phyloP scores from a whole-genome alignment of 2,329 filamentous ascomycete species.

The Aureobasidium subglaciale region DNA sequence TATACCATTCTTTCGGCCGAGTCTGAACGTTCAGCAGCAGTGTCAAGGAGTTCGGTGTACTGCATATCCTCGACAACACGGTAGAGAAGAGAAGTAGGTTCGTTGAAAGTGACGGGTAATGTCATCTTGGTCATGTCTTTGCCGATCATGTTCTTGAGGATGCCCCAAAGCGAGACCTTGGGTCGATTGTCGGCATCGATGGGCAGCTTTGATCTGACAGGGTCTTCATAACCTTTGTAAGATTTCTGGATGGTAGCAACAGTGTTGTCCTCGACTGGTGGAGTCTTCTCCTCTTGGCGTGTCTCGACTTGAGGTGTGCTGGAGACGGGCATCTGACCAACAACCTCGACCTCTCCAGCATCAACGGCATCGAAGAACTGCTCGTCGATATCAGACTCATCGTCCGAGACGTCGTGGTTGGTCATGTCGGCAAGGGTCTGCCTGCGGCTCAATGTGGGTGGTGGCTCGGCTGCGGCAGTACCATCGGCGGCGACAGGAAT shows the following conservation, averaged over 20 bases:
- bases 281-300: constrained; percentile 13
- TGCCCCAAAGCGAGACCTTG: constrained; percentile 92
- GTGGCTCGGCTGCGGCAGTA: not conserved
- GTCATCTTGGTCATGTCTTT: constrained; percentile 99
- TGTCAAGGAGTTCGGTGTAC: constrained; percentile 86
- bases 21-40: constrained; percentile 75
- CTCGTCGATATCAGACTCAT: constrained; percentile 77
- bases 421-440: constrained; percentile 62
- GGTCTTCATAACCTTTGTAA: constrained; percentile 88
- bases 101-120: constrained; percentile 94
- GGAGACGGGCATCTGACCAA: constrained; percentile 54
- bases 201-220: constrained; percentile 69
- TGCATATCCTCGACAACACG: constrained; percentile 97
- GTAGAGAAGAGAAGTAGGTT: constrained; percentile 90
- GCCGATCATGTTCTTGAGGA: constrained; percentile 98
- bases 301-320: constrained; percentile 29
- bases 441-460: constrained; percentile 43
- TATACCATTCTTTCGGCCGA: constrained; percentile 90
- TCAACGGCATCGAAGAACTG: constrained; percentile 98
- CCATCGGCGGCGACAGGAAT: constrained; percentile 16
- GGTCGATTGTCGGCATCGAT: constrained; percentile 89
- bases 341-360: constrained; percentile 79
- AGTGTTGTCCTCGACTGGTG: constrained; percentile 29
- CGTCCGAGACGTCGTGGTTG: constrained; percentile 61
- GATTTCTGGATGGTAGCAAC: constrained; percentile 63